phyloP scores from a whole-genome alignment of 2,329 filamentous ascomycete genomes.

The Penicillium sp. region DNA sequence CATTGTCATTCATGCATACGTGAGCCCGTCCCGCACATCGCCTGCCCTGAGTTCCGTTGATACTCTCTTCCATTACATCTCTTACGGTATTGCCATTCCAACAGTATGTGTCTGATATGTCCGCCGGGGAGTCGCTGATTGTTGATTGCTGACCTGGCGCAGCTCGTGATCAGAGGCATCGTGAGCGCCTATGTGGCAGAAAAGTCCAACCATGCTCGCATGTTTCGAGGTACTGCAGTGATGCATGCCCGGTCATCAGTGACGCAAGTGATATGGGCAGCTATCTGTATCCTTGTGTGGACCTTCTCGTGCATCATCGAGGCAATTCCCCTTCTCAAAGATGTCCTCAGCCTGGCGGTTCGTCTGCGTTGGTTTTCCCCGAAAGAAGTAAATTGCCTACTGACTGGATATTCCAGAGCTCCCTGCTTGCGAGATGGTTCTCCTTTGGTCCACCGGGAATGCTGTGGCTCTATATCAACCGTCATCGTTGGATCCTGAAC shows the following conservation, averaged over 20 bases:
- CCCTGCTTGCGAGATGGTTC: slow-evolving; percentile 67
- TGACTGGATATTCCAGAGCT: slow-evolving; percentile 37
- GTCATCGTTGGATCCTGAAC: slow-evolving; percentile 20
- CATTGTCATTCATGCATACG: slow-evolving; percentile 66
- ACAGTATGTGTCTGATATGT: slow-evolving; percentile 42
- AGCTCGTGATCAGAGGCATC: slow-evolving; percentile 67
- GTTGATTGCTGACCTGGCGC: not conserved
- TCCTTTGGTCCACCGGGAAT: slow-evolving; percentile 43
- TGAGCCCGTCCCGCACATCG: slow-evolving; percentile 59
- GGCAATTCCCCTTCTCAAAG: slow-evolving; percentile 67
- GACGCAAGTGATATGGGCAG: slow-evolving; percentile 58
- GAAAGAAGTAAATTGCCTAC: not conserved
- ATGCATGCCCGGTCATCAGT: slow-evolving; percentile 49
- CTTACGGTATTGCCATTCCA: slow-evolving; percentile 67
- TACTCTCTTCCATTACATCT: slow-evolving; percentile 57
- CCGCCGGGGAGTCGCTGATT: not conserved
- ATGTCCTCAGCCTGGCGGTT: slow-evolving; percentile 62
- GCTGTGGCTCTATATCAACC: slow-evolving; percentile 35
- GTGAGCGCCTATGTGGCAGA: slow-evolving; percentile 66
- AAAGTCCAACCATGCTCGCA: slow-evolving; percentile 64
- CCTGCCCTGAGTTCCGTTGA: slow-evolving; percentile 66
- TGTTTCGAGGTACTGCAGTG: slow-evolving; percentile 60
- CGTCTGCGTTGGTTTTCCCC: not conserved
- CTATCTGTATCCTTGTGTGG: slow-evolving; percentile 58
- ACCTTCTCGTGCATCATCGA: slow-evolving; percentile 65